A percentile compares a stretch with the other conserved stretches of the same genome.
Conservation (phyloP, 1,284 basidiomycete genomes). For the Schizophyllum amplum region DNA sequence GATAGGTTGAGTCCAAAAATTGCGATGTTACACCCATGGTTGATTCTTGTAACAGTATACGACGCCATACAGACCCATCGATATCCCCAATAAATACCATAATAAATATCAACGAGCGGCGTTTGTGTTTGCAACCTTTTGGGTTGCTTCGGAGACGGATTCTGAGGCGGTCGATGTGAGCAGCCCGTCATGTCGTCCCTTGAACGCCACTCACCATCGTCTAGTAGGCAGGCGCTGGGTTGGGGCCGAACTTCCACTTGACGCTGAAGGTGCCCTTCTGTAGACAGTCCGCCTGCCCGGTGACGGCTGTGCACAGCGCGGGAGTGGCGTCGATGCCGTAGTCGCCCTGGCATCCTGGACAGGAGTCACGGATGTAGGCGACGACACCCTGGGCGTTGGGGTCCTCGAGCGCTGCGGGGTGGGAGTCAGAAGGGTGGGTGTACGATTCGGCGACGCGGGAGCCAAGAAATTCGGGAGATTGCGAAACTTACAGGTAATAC, state of each 20-base stretch:
- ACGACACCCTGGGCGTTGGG: background rate
- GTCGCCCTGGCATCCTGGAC: slow-evolving; percentile 4
- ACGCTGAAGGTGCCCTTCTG: background rate
- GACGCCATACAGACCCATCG: background rate
- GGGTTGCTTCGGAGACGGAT: too few species aligned
- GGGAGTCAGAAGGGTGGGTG: too few species aligned
- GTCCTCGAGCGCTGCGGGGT: background rate
- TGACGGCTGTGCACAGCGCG: background rate
- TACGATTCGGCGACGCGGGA: too few species aligned
- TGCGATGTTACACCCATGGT: too few species aligned
- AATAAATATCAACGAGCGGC: background rate
- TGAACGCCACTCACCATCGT: background rate
- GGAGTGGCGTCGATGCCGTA: slow-evolving; percentile 3
- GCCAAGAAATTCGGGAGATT: too few species aligned
- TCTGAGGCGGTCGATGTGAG: too few species aligned
- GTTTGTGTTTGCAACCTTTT: background rate
- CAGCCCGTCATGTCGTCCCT: too few species aligned
- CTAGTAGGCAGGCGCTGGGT: background rate
- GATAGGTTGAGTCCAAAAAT: too few species aligned
- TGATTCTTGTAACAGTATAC: too few species aligned
- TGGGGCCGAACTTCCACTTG: background rate
- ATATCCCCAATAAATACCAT: background rate
- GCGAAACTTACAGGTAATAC: background rate
- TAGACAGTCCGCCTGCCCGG: background rate
- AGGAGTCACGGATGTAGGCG: slow-evolving; percentile 2